Evolutionary conservation across 768 basidiomycete species (phyloP).

Genomic region (Suillus americanus): DNA sequence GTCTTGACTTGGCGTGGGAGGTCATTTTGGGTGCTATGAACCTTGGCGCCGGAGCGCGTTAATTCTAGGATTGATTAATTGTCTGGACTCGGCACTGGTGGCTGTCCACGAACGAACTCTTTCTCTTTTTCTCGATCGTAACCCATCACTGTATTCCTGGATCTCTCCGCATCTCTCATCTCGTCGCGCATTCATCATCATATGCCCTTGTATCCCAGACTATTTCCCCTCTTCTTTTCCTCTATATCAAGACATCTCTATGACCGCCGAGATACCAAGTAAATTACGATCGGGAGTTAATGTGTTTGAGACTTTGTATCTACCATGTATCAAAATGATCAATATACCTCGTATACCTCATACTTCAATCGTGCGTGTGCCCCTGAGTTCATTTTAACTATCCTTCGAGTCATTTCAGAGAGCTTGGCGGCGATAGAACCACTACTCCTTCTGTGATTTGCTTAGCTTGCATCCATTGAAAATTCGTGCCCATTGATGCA

Average conservation of each 20-base stretch:
- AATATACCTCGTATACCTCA: neutral
- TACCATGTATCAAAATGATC: constrained; percentile 10
- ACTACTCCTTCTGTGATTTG: too few relatives aligned
- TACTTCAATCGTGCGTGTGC: neutral
- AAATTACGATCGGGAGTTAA: constrained; percentile 26
- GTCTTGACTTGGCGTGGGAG: constrained; percentile 68
- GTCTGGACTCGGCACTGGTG: constrained; percentile 8
- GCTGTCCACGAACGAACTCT: neutral
- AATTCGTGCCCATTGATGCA: too few relatives aligned
- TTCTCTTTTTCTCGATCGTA: neutral
- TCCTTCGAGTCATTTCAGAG: too few relatives aligned
- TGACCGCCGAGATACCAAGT: constrained; percentile 29
- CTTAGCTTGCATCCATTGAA: too few relatives aligned
- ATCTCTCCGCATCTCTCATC: constrained; percentile 24
- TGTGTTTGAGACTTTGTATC: constrained; percentile 30
- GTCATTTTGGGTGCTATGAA: constrained; percentile 61
- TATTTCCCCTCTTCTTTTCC: constrained; percentile 8
- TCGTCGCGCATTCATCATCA: constrained; percentile 21
- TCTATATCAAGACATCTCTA: constrained; percentile 13
- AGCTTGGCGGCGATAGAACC: neutral
- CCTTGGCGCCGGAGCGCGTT: constrained; percentile 43
- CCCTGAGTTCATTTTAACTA: neutral
- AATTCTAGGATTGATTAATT: constrained; percentile 4
- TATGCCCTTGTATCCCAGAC: constrained; percentile 29
- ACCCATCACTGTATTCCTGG: constrained; percentile 14